Base-by-base conservation (phyloP, 2,329 filamentous ascomycete genomes). In the Colletotrichum navitas region DNA sequence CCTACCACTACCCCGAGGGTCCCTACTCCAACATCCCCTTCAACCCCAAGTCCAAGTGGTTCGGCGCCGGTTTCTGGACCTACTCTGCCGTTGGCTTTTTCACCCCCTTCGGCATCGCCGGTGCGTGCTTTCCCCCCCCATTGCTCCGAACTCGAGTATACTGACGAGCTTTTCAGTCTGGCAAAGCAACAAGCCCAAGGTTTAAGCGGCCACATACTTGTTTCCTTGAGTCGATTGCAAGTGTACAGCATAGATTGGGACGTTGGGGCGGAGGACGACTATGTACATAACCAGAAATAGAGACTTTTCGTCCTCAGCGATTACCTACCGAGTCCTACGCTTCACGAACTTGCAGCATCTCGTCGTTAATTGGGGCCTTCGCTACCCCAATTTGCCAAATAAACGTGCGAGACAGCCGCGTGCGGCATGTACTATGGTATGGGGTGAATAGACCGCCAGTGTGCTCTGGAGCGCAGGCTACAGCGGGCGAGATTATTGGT, bases 1-100 rank as follows among this genome's bases (percentile, higher is more conserved):
- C 95, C 75, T 98, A 97, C 92, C 96, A 99, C 89, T 99, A 99
- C 88, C 92, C 95, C 78, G 95, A 98, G 88, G 96, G 95, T 76
- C 93, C 95, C 80, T 93, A 94, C 85, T 92, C 89, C 88, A 98
- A 98, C 90, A 85, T 99, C 76, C 96, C 96, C 76, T 99, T 99
- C 91, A 97, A 99, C 89, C 93, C 96, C 77, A 88, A 94, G 86
- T 95, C 91, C 81, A 93, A 91, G 85, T 93, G 88, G 86, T 99
- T 99, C 83, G 89, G 86, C 76, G 74, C 94, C 77, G 89, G 92
- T 85, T 99, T 93, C 91, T 97, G 94, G 92, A 81, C 81, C 74
- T 96, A 93, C 87, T 81, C 82, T 78, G 80, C 78, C 77, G 80
- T 83, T 73, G 88, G 88, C 74, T 91, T 91, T 83, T 80, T 85